phyloP scores from a whole-genome alignment of 2,329 filamentous ascomycete species.

The Aspergillus quadricinctus region DNA sequence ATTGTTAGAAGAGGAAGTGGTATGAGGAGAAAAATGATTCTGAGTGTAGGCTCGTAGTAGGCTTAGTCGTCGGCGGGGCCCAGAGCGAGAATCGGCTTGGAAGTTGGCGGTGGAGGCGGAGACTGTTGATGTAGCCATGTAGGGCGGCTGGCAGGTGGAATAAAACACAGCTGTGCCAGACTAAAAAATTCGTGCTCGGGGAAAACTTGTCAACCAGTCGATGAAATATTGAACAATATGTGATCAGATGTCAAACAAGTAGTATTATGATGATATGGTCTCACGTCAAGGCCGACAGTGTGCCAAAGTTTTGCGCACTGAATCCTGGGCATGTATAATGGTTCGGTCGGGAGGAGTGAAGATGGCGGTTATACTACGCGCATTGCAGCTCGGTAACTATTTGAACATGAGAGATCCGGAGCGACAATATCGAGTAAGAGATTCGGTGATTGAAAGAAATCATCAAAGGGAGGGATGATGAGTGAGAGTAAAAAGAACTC shows the following conservation, averaged over 20 bases:
- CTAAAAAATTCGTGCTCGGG: not conserved
- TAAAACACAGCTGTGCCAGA: not conserved
- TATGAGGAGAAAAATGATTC: constrained; percentile 22
- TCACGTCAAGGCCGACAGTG: not conserved
- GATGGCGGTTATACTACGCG: not conserved
- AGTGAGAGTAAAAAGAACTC: not conserved
- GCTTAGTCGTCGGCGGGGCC: constrained; percentile 38
- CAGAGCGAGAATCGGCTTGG: constrained; percentile 30
- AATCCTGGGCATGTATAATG: not conserved
- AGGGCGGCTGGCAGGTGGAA: not conserved
- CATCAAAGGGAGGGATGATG: not conserved
- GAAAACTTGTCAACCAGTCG: not conserved
- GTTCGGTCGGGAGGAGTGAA: not conserved
- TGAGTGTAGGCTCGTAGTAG: constrained; percentile 38
- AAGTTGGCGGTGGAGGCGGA: constrained; percentile 33
- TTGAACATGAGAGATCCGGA: not conserved
- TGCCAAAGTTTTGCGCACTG: not conserved
- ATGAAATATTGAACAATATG: not conserved
- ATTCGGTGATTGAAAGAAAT: not conserved
- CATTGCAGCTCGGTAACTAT: not conserved
- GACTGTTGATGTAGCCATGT: constrained; percentile 32
- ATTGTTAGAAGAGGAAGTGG: constrained; percentile 15
- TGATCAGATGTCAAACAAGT: not conserved
- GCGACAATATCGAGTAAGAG: not conserved
- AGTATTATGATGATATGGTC: not conserved